Percentiles rank a stretch among this genome's conserved stretches.
These are phyloP conservation scores for Dictyostelium discoideum DNA, from an alignment of 78 protist genomes.

Conservation along the genomic window dicty_2.7 NC_007091.3:1956501-1957000, in stretches of 20 bases:
- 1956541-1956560: not conserved
- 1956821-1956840: not conserved
- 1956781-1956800: not conserved
- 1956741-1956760: not conserved
- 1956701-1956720: not conserved
- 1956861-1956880: too few species aligned
- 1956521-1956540: not conserved
- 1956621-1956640: conserved; percentile 5
- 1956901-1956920: too few species aligned
- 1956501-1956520: not conserved
- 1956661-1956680: not conserved
- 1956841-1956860: not conserved
- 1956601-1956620: not conserved
- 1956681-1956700: not conserved
- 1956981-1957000: conserved; percentile 15
- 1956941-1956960: not conserved
- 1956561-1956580: not conserved
- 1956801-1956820: not conserved
- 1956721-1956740: not conserved
- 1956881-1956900: too few species aligned
- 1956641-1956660: not conserved
- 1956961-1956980: not conserved
- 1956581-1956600: too few species aligned
- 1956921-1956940: not conserved
- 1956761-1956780: not conserved